Percentiles rank a stretch among this genome's conserved stretches.
These are phyloP conservation scores for Medicago truncatula DNA, from an alignment of 306 rosid genomes.

Conservation along the genomic window DNA sequence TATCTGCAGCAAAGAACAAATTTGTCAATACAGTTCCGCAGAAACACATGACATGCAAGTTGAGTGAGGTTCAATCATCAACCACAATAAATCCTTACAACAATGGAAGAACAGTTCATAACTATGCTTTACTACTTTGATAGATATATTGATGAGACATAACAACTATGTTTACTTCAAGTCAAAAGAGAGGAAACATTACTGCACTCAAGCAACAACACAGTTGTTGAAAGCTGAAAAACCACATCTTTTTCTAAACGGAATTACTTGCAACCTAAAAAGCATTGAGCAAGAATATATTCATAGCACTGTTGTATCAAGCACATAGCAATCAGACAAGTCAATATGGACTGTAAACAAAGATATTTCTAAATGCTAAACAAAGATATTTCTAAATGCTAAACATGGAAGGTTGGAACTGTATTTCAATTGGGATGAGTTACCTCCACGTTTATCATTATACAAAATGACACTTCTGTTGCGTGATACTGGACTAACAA, in stretches of 20 bases:
- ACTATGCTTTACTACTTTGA: background rate
- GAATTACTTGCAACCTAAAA: slow-evolving; percentile 7
- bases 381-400: slow-evolving; percentile 31
- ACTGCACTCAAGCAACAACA: slow-evolving; percentile 23
- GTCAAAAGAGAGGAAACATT: background rate
- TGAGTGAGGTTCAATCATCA: slow-evolving; percentile 20
- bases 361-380: slow-evolving; percentile 30
- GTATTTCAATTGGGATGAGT: background rate
- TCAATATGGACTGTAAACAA: slow-evolving; percentile 8
- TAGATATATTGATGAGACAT: too few species aligned
- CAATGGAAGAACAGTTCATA: background rate
- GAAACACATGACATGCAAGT: background rate
- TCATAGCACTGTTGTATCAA: background rate
- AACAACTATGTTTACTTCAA: too few species aligned
- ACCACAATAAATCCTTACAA: background rate
- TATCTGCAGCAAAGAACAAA: slow-evolving; percentile 59
- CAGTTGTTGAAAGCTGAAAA: slow-evolving; percentile 2
- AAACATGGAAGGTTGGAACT: slow-evolving; percentile 3
- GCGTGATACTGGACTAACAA: background rate
- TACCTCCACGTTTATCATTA: background rate
- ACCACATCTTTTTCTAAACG: background rate
- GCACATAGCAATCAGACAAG: background rate
- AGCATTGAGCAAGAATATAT: slow-evolving; percentile 7
- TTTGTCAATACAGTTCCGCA: slow-evolving; percentile 12
- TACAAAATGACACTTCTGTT: slow-evolving; percentile 4